Conservation (phyloP, 306 rosid species). For the Vigna mungo region DNA sequence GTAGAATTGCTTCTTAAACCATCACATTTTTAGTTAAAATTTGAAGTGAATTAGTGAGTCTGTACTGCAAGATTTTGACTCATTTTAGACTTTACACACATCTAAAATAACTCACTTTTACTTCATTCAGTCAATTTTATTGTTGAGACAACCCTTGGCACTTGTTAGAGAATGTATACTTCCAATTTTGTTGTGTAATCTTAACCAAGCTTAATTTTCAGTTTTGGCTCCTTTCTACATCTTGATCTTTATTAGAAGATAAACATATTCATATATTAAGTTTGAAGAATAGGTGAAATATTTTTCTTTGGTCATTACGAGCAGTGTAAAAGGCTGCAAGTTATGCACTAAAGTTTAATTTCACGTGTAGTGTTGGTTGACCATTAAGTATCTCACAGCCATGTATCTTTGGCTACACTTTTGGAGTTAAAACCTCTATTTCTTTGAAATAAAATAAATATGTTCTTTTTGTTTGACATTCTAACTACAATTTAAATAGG, state of each 20-base stretch:
- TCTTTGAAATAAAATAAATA: too few species aligned
- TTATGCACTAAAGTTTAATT: slow-evolving; percentile 23
- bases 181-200: neutral
- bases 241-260: neutral
- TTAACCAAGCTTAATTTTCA: neutral
- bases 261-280: neutral
- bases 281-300: slow-evolving; percentile 27
- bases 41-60: too few species aligned
- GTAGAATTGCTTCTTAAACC: too few species aligned
- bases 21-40: too few species aligned
- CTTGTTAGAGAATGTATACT: too few species aligned
- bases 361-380: slow-evolving; percentile 27
- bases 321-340: slow-evolving; percentile 25
- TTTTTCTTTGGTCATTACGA: neutral
- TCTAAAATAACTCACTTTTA: too few species aligned
- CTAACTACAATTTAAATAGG: too few species aligned
- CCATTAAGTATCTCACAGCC: neutral
- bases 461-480: too few species aligned
- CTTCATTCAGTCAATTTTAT: too few species aligned
- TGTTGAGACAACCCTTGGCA: too few species aligned
- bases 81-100: too few species aligned
- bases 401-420: slow-evolving; percentile 28
- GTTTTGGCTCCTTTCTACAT: neutral
- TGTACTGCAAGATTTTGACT: too few species aligned
- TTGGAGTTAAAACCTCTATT: neutral